phyloP scores from a whole-genome alignment of 2,329 filamentous ascomycete species.

The Alternaria arbusti region DNA sequence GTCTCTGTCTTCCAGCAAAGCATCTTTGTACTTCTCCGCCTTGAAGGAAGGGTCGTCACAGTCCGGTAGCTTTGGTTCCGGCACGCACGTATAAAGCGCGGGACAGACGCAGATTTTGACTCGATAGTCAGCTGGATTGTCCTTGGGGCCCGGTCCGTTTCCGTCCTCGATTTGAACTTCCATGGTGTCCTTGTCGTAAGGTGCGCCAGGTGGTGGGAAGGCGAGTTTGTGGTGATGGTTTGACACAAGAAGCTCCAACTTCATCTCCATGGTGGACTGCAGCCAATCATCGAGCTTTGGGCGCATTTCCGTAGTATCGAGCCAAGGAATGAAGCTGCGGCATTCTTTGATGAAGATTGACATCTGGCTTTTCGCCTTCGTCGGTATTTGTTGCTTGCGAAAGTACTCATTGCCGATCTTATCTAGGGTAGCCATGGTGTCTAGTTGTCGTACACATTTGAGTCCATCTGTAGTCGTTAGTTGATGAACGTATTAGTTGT shows the following conservation, averaged over 20 bases:
- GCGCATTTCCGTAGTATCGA: not conserved
- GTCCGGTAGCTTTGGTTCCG: not conserved
- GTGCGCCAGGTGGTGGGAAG: not conserved
- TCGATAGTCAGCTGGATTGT: not conserved
- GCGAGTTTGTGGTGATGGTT: not conserved
- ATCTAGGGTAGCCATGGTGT: not conserved
- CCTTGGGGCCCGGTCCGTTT: not conserved
- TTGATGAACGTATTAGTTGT: not conserved
- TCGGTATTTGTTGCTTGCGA: not conserved
- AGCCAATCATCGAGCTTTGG: not conserved
- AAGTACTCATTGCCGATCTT: not conserved
- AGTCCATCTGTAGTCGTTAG: not conserved
- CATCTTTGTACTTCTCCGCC: not conserved
- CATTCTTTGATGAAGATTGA: not conserved
- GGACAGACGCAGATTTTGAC: not conserved
- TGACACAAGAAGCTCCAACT: not conserved
- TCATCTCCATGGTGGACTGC: not conserved
- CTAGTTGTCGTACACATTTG: not conserved
- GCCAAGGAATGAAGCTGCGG: not conserved
- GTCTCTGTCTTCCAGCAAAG: not conserved
- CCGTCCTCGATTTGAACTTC: not conserved
- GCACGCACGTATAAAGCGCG: not conserved
- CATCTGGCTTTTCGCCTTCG: not conserved
- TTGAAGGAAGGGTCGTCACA: not conserved
- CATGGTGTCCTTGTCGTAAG: not conserved